A percentile compares a stretch with the other conserved stretches of the same genome.
Conservation (phyloP, 441 rosid species). For the Eugenia klotzschiana region DNA sequence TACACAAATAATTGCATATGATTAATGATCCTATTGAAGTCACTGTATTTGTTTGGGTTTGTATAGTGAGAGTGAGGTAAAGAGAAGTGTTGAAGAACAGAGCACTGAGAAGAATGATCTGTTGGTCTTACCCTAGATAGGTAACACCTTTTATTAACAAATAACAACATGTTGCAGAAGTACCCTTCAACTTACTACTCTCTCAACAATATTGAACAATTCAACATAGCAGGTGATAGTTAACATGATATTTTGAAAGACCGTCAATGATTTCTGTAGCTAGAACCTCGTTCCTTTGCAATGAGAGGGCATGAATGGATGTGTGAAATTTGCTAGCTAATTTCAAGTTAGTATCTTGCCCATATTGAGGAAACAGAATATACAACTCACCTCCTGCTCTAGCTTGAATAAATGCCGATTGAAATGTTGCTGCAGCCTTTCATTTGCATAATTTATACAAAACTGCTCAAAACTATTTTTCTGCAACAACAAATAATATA, state of each 20-base stretch:
- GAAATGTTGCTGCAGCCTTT: conserved; percentile 97
- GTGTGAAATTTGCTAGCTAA: not conserved
- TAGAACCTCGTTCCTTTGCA: not conserved
- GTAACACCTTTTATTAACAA: not conserved
- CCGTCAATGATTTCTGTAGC: not conserved
- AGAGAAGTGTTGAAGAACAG: not conserved
- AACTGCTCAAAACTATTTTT: conserved; percentile 98
- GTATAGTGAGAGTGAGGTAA: not conserved
- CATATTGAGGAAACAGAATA: not conserved
- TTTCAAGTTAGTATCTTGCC: not conserved
- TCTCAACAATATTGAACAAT: not conserved
- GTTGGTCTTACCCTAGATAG: not conserved
- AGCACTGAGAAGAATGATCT: not conserved
- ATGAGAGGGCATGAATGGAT: not conserved
- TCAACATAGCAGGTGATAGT: not conserved
- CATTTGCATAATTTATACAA: conserved; percentile 97
- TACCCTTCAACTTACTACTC: not conserved
- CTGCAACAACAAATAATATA: conserved; percentile 29
- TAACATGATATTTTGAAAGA: not conserved
- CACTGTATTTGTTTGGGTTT: not conserved
- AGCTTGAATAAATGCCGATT: conserved; percentile 95
- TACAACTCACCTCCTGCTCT: conserved; percentile 75
- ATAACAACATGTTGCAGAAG: not conserved
- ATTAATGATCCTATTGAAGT: not conserved
- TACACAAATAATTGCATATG: not conserved